These are phyloP conservation scores for Cicer arietinum DNA, from an alignment of 306 rosid genomes.

Conservation along the genomic window DNA sequence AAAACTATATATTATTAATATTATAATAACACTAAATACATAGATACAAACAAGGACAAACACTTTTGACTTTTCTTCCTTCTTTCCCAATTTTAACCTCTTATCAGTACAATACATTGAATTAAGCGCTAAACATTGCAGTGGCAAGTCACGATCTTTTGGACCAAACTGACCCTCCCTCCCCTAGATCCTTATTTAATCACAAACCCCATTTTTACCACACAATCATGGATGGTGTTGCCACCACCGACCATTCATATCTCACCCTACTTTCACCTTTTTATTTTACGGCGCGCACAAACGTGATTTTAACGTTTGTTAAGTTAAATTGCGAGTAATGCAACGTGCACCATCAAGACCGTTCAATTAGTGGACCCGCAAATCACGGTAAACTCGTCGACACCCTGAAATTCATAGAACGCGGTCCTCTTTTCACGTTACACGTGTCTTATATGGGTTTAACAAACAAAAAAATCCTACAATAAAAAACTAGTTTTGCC, in stretches of 20 bases:
- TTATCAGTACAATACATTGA: background rate
- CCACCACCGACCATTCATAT: background rate
- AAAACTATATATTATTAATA: background rate
- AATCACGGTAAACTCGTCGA: slow-evolving; percentile 52
- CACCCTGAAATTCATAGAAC: slow-evolving; percentile 28
- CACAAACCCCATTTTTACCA: background rate
- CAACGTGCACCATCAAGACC: slow-evolving; percentile 26
- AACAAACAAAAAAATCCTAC: background rate
- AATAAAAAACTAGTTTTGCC: background rate
- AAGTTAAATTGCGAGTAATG: background rate
- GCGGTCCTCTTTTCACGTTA: slow-evolving; percentile 43
- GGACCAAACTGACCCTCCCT: slow-evolving; percentile 30
- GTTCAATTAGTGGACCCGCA: slow-evolving; percentile 47
- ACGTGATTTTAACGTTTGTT: slow-evolving; percentile 7
- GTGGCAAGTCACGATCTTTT: background rate
- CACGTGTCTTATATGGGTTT: slow-evolving; percentile 23
- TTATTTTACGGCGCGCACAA: background rate
- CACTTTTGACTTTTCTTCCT: background rate
- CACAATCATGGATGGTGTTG: background rate
- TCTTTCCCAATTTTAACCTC: background rate
- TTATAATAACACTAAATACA: too few species aligned
- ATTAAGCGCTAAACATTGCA: too few species aligned
- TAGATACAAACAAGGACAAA: slow-evolving; percentile 21
- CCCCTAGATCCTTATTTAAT: background rate
- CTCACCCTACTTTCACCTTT: background rate